Base-by-base conservation (phyloP, 495 filamentous ascomycete genomes). In the Peziza echinospora region DNA sequence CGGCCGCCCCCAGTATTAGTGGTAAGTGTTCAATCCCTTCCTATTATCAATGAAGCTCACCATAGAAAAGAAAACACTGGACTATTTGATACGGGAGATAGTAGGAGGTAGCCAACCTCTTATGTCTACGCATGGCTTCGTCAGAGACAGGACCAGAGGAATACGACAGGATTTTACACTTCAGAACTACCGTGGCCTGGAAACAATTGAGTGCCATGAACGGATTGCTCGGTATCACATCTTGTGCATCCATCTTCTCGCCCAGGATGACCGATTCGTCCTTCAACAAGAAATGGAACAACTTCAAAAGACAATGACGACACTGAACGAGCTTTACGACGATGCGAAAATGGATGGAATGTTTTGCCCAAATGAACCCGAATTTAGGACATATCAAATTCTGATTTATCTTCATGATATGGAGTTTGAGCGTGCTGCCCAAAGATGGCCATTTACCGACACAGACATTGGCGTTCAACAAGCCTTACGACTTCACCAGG, bases 151-250 rank as follows among this genome's bases (percentile, higher is more conserved):
- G 19, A 93, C 87, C 19, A 68, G 91, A 47, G 84, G 82, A 5
- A 79, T 99, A 48, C 75, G 91, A 24, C 87, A 89, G 51, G 91
- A 99, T 59, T 91, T 94, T 53, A 86, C 84, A 1, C 82, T 93
- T 44, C 84, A 93, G 53, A 56, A 58, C 21, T 59, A 59, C 30
- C 37, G 47, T 48, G 53, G 53, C 45, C 51, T 47, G 24, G 76
- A 82, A 52, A 67, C 84, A 25, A 74, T 93, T 1, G 76, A 79
- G 28, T 91, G 84, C 56, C 77, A 91, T 30, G 89, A 96, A 61
- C 72, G 77, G 13, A 93, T 93, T 46, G 78, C 82, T 13, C 78
- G 91, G 28, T 92, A 94, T 48, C 91, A 96, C 55, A 86, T 92
- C 34, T 65, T 84, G 2, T 77, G 84, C 4, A 68, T 93, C 10